phyloP scores from a whole-genome alignment of 2,329 filamentous ascomycete genomes.

The Cladosporium sp. region DNA sequence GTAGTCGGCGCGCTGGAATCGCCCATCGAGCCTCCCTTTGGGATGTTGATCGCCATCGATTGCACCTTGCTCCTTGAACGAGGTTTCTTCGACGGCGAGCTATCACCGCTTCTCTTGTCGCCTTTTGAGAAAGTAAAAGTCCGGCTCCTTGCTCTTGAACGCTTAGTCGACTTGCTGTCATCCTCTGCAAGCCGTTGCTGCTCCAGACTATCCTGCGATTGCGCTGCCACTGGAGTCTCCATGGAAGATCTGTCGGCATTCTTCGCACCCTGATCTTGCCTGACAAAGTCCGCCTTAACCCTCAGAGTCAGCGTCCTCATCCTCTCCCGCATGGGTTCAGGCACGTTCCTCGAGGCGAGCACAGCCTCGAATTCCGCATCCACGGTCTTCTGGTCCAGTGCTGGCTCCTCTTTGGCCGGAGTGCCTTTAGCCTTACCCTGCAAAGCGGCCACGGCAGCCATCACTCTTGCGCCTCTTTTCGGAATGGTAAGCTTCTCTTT shows the following conservation, averaged over 20 bases:
- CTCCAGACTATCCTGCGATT: conserved; percentile 14
- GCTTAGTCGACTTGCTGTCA: conserved; percentile 34
- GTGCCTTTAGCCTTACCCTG: conserved; percentile 46
- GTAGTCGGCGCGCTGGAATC: conserved; percentile 7
- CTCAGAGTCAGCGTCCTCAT: conserved; percentile 84
- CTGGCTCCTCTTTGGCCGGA: conserved; percentile 37
- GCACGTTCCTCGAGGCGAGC: conserved; percentile 80
- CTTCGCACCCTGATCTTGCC: conserved; percentile 61
- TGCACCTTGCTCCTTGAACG: conserved; percentile 52
- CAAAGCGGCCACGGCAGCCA: conserved; percentile 59
- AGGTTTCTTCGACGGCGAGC: conserved; percentile 67
- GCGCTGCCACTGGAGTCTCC: conserved; percentile 37
- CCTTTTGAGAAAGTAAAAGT: conserved; percentile 74
- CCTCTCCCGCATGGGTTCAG: conserved; percentile 86
- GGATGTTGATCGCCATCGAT: conserved; percentile 57
- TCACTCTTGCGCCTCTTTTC: conserved; percentile 51
- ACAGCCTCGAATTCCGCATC: conserved; percentile 59
- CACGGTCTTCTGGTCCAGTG: conserved; percentile 47
- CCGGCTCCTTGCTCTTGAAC: conserved; percentile 55
- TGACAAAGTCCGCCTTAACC: conserved; percentile 93
- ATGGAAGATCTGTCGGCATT: conserved; percentile 56
- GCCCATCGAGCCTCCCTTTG: conserved; percentile 26
- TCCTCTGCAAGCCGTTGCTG: conserved; percentile 18
- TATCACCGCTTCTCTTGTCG: conserved; percentile 35
- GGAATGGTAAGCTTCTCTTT: conserved; percentile 27